These are phyloP conservation scores for Talaromyces sp. DNA, from an alignment of 2,329 filamentous ascomycete species.

Conservation along the genomic window DNA sequence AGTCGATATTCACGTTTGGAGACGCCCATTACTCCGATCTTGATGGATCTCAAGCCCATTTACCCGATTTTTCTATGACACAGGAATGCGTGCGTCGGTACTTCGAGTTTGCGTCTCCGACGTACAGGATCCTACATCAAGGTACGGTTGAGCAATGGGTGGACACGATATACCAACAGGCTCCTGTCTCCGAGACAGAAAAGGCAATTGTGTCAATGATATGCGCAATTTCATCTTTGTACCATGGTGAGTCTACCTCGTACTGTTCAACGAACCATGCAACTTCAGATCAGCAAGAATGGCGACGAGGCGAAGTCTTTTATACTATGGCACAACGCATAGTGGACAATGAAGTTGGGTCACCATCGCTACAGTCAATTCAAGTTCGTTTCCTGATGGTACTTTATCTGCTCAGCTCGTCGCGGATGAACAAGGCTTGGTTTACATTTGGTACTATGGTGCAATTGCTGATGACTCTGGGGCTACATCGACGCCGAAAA, in stretches of 20 bases:
- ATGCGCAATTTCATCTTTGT: not conserved
- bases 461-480: conserved; percentile 37
- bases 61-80: not conserved
- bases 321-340: not conserved
- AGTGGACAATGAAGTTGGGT: not conserved
- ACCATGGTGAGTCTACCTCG: not conserved
- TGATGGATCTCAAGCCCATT: not conserved
- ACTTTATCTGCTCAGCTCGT: conserved; percentile 38
- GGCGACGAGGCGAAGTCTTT: not conserved
- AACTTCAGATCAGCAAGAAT: not conserved
- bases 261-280: not conserved
- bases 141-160: not conserved
- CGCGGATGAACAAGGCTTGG: conserved; percentile 38
- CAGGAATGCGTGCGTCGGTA: not conserved
- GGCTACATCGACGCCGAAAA: conserved; percentile 30
- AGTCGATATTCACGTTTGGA: not conserved
- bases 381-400: conserved; percentile 26
- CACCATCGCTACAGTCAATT: conserved; percentile 20
- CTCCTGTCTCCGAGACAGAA: not conserved
- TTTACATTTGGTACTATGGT: conserved; percentile 37
- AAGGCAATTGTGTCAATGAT: not conserved
- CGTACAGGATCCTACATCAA: not conserved
- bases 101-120: not conserved
- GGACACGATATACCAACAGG: not conserved
- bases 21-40: not conserved